A percentile compares a stretch with the other conserved stretches of the same genome.
phyloP scores from a whole-genome alignment of 106 monocot genomes.

The Platanthera guangdongensis region DNA sequence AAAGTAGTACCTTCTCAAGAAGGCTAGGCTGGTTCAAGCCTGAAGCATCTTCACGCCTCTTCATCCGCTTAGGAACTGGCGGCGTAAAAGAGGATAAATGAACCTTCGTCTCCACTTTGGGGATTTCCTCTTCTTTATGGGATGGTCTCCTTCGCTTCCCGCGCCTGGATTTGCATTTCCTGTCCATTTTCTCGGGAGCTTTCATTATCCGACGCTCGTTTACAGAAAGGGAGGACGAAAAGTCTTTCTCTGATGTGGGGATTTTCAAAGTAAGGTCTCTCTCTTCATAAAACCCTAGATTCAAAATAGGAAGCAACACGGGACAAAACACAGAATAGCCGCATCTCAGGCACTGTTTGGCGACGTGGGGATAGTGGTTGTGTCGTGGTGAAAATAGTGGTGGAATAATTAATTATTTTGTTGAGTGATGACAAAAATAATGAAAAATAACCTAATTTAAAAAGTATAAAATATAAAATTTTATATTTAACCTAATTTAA shows the following conservation, averaged over 20 bases:
- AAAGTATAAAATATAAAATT: too few relatives aligned
- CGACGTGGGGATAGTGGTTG: too few relatives aligned
- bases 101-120: neutral
- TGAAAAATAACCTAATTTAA: too few relatives aligned
- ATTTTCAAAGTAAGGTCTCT: neutral
- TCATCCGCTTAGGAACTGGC: neutral
- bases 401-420: too few relatives aligned
- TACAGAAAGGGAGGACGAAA: too few relatives aligned
- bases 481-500: too few relatives aligned
- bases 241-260: neutral
- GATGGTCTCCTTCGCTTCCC: constrained; percentile 2
- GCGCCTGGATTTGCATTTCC: neutral
- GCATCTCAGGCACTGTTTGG: too few relatives aligned
- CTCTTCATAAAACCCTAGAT: too few relatives aligned
- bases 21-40: neutral
- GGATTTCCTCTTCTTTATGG: neutral
- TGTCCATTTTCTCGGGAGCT: neutral
- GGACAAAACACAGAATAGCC: too few relatives aligned
- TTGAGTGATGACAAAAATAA: too few relatives aligned
- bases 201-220: constrained; percentile 12
- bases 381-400: too few relatives aligned
- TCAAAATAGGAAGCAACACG: too few relatives aligned
- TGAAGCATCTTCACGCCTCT: neutral
- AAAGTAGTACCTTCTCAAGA: constrained; percentile 6
- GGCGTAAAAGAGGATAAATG: neutral